These are phyloP conservation scores for Anastatica hierochuntica DNA, from an alignment of 345 rosid genomes.

Conservation along the genomic window DNA sequence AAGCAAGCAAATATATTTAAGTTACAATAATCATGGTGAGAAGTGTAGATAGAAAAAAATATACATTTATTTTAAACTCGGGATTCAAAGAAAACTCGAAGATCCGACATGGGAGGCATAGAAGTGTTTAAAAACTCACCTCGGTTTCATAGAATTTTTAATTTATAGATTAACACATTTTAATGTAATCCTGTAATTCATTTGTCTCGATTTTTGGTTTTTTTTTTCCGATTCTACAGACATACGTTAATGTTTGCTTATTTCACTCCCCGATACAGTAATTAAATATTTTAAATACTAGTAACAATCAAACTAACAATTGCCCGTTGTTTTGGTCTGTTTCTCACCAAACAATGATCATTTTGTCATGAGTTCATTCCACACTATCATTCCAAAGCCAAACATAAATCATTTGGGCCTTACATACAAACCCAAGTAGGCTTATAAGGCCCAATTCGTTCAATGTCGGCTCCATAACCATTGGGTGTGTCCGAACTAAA, in stretches of 20 bases:
- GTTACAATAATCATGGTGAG: not conserved
- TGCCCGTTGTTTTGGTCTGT: conserved; percentile 21
- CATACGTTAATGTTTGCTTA: conserved; percentile 35
- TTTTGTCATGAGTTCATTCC: conserved; percentile 4
- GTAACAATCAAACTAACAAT: conserved; percentile 13
- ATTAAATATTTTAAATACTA: not conserved
- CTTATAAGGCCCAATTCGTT: not conserved
- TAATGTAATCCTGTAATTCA: not conserved
- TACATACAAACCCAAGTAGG: no score
- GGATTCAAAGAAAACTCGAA: conserved; percentile 25
- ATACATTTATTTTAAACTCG: not conserved
- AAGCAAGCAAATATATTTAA: conserved; percentile 15
- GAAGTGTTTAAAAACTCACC: conserved; percentile 15
- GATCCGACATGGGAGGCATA: conserved; percentile 28
- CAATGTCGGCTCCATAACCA: no score
- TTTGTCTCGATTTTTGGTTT: conserved; percentile 25
- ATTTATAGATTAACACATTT: no score
- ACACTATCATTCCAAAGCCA: not conserved
- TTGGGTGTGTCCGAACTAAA: no score
- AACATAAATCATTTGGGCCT: not conserved
- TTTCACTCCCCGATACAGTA: conserved; percentile 25
- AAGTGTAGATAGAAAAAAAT: not conserved
- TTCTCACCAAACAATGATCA: conserved; percentile 26
- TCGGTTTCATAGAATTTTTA: conserved; percentile 13
- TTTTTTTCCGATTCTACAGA: conserved; percentile 27